A percentile compares a stretch with the other conserved stretches of the same genome.
phyloP scores from a whole-genome alignment of 257 asterid species.

The Mitragyna speciosa region DNA sequence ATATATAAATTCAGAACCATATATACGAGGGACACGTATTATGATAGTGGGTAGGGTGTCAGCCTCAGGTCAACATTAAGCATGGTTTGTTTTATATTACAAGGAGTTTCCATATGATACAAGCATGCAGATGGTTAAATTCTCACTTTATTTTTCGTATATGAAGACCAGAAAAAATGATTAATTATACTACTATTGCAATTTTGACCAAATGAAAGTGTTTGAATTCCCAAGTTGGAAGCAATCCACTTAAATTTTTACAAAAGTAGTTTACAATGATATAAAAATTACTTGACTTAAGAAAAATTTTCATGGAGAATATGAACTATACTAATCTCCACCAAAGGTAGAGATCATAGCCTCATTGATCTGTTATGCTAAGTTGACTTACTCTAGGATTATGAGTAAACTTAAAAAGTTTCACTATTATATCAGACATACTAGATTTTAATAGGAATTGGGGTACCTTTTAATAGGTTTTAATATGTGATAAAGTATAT shows the following conservation, averaged over 20 bases:
- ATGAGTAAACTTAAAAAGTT: not conserved
- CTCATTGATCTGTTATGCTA: not conserved
- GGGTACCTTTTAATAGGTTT: no score
- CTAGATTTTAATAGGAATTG: no score
- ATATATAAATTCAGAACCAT: not conserved
- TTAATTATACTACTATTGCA: no score
- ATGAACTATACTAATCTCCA: no score
- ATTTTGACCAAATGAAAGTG: no score
- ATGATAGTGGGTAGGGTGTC: not conserved
- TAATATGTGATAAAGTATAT: not conserved
- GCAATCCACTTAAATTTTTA: no score
- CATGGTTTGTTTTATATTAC: not conserved
- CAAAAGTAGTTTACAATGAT: no score
- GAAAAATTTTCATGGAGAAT: no score
- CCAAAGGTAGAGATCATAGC: not conserved
- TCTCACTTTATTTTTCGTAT: no score
- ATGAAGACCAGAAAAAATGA: no score
- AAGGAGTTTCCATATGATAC: not conserved
- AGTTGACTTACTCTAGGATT: not conserved
- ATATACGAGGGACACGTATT: constrained; percentile 1
- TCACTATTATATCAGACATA: not conserved
- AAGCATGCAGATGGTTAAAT: no score
- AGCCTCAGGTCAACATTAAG: constrained; percentile 8
- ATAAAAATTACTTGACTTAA: not conserved
- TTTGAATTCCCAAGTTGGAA: no score